These are phyloP conservation scores for Coniella vitis DNA, from an alignment of 2,329 filamentous ascomycete genomes.

Conservation along the genomic window DNA sequence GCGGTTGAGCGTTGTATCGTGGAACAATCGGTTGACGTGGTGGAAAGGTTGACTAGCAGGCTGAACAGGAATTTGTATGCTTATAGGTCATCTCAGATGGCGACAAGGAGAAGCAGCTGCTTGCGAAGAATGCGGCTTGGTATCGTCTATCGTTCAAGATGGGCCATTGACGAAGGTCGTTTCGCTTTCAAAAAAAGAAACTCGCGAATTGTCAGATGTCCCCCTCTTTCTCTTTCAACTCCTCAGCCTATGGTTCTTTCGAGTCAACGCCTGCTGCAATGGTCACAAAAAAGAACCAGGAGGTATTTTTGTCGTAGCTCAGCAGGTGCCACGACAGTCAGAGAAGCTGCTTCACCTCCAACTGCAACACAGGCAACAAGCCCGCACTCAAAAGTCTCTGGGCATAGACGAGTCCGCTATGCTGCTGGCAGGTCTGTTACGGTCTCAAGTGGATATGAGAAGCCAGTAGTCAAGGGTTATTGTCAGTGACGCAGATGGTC, in stretches of 20 bases:
- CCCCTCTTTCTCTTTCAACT: background rate
- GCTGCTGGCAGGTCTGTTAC: background rate
- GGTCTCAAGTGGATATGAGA: too few species aligned
- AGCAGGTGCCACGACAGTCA: background rate
- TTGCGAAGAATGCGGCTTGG: background rate
- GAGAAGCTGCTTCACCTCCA: background rate
- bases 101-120: background rate
- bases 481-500: too few species aligned
- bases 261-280: slow-evolving; percentile 9
- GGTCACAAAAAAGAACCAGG: background rate
- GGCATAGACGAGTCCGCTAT: background rate
- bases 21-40: background rate
- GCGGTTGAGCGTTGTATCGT: background rate
- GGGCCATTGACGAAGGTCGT: slow-evolving; percentile 2
- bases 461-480: too few species aligned
- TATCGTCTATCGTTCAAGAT: slow-evolving; percentile 5
- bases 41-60: background rate
- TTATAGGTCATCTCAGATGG: slow-evolving; percentile 1
- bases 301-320: background rate
- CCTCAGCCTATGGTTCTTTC: slow-evolving; percentile 8
- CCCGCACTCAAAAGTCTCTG: background rate
- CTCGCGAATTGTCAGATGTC: background rate
- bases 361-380: background rate
- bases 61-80: background rate
- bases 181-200: background rate